Evolutionary conservation across 2,329 filamentous ascomycete genomes (phyloP), one percentile per base, ranked within the genome.

Genomic region (Gaeumannomyces sp.): DNA sequence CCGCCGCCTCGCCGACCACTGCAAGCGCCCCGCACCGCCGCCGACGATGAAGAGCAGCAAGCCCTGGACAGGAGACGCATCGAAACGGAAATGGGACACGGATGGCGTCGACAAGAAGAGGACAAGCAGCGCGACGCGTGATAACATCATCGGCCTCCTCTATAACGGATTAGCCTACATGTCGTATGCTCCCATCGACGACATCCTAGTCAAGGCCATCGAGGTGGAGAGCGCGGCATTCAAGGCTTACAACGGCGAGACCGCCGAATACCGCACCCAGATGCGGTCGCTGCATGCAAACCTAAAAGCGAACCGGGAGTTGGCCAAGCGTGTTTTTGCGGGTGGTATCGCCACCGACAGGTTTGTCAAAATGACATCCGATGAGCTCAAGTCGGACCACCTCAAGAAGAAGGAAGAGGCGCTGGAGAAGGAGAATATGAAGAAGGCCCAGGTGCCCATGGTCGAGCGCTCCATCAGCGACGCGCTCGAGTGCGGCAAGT

Each of bases 201-300:
- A 85, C 27, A 85, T 98, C 59, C 81, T 97, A 66, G 85, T 88
- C 68, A 86, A 86, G 69, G 86, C 89, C 59, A 85, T 96, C 67
- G 92, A 96, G 75, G 87, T 97, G 58, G 95, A 99, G 80, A 76
- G 84, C 53, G 92, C 93, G 10, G 91, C 91, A 7, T 93, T 83
- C 77, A 83, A 82, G 65, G 79, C 83, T 35, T 89, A 88, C 75
- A 88, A 89, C 65, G 87, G 89, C 64, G 89, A 93, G 72, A 89
- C 83, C 22, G 78, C 86, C 60, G 85, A 89, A 62, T 99, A 99
- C 83, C 89, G 90, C 74, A 84, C 83, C 69, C 97, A 97, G 82
- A 89, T 98, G 72, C 90, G 94, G 70, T 96, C 92, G 27, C 86
- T 99, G 28, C 98, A 92, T 79, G 88, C 93, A 75, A 98, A 98